A percentile compares a stretch with the other conserved stretches of the same genome.
Evolutionary conservation across 371 early-diverging fungal genomes (phyloP).

Genomic region (Syncephalis fuscata): DNA sequence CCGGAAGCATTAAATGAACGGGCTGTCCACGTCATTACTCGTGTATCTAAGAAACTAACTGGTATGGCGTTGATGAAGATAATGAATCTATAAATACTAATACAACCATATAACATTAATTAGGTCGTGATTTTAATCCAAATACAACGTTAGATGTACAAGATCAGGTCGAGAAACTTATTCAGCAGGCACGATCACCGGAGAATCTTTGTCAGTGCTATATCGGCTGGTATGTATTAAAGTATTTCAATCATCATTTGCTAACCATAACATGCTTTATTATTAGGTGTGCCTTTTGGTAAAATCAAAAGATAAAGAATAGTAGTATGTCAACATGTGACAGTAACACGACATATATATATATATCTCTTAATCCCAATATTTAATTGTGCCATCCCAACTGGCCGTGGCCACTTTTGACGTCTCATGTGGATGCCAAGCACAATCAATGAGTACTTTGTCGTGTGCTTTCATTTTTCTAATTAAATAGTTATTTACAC

Average conservation of each 20-base stretch:
- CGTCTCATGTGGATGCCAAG: conserved; percentile 93
- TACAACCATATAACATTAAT: too few relatives aligned
- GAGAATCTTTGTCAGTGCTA: conserved; percentile 94
- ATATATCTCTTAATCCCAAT: conserved; percentile 42
- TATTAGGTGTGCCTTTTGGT: too few relatives aligned
- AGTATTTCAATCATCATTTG: neutral
- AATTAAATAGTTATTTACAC: conserved; percentile 4
- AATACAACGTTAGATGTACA: conserved; percentile 65
- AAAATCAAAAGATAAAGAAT: too few relatives aligned
- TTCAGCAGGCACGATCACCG: conserved; percentile 82
- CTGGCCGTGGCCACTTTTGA: conserved; percentile 85
- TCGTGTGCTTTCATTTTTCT: conserved; percentile 82
- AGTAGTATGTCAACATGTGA: too few relatives aligned
- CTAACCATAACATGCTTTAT: too few relatives aligned
- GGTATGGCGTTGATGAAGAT: neutral
- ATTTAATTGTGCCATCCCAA: conserved; percentile 94
- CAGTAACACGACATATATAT: too few relatives aligned
- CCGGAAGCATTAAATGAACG: conserved; percentile 26
- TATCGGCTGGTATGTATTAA: conserved; percentile 82
- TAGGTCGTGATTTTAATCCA: conserved; percentile 76
- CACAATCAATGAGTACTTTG: conserved; percentile 70
- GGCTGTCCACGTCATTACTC: conserved; percentile 36
- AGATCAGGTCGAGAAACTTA: conserved; percentile 83
- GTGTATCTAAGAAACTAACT: conserved; percentile 28
- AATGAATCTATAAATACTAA: too few relatives aligned